phyloP scores from a whole-genome alignment of 2,329 filamentous ascomycete genomes.

The Aspergillus melleus region DNA sequence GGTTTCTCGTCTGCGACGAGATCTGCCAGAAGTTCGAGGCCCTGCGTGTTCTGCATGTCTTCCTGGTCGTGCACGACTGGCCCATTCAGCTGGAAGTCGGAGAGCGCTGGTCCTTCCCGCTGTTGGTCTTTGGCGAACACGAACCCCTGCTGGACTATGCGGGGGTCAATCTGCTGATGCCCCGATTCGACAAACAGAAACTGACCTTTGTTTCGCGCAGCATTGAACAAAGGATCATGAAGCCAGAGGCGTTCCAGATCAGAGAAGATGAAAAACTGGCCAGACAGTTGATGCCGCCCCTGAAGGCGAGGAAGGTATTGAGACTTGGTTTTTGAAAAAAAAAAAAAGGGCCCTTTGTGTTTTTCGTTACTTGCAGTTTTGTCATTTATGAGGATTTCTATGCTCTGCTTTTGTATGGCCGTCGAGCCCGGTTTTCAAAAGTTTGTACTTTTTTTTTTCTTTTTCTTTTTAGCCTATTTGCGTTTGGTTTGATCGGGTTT shows the following conservation, averaged over 20 bases:
- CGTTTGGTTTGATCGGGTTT: too few relatives aligned
- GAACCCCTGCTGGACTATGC: conserved; percentile 15
- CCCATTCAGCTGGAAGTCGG: conserved; percentile 20
- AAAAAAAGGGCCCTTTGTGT: background rate
- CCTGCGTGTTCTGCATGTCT: conserved; percentile 19
- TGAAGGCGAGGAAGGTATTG: conserved; percentile 18
- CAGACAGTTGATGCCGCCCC: conserved; percentile 11
- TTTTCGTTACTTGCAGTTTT: background rate
- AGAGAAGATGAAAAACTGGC: conserved; percentile 20
- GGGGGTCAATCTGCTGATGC: conserved; percentile 15
- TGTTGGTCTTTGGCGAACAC: conserved; percentile 15
- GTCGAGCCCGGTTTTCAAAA: background rate
- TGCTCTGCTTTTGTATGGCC: background rate
- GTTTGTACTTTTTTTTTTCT: background rate
- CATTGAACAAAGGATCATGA: conserved; percentile 23
- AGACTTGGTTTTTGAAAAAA: conserved; percentile 8
- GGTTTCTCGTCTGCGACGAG: conserved; percentile 17
- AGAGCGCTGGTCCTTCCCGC: conserved; percentile 23
- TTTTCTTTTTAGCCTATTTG: background rate
- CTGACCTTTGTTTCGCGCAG: conserved; percentile 12
- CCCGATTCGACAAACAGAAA: conserved; percentile 10
- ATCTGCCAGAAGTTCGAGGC: conserved; percentile 10
- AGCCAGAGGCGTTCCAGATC: conserved; percentile 12
- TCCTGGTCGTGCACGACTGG: conserved; percentile 20
- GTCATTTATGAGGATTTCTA: background rate